Conservation (phyloP, 768 basidiomycete genomes). For the Dendrothele bispora region DNA sequence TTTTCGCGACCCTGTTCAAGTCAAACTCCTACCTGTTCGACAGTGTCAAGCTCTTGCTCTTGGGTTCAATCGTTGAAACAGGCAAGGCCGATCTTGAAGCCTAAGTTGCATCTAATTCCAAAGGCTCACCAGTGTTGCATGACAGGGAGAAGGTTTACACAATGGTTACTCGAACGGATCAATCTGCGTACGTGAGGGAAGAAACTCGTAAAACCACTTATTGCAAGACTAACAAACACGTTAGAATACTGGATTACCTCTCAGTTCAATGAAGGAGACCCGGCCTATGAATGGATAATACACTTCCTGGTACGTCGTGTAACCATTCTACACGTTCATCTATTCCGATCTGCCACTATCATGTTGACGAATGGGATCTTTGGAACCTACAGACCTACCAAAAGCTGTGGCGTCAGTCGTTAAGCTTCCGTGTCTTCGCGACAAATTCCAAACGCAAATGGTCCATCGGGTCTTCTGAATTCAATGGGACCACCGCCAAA, state of each 20-base stretch:
- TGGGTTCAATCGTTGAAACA: constrained; percentile 37
- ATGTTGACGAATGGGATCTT: too few relatives aligned
- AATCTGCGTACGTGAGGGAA: constrained; percentile 33
- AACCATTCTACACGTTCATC: background rate
- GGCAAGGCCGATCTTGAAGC: background rate
- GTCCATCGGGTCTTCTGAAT: too few relatives aligned
- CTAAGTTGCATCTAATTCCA: too few relatives aligned
- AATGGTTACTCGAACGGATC: constrained; percentile 38
- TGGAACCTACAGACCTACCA: constrained; percentile 42
- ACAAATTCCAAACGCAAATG: constrained; percentile 41
- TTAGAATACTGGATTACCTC: constrained; percentile 46
- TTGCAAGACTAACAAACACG: background rate
- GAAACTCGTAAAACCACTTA: too few relatives aligned
- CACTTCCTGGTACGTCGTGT: constrained; percentile 39
- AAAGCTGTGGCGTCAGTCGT: constrained; percentile 41
- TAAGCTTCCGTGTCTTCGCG: constrained; percentile 42
- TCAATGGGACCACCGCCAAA: too few relatives aligned
- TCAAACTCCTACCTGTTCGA: constrained; percentile 2
- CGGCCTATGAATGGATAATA: constrained; percentile 49
- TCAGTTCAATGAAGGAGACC: constrained; percentile 46
- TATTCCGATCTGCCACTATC: background rate
- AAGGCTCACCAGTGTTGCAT: background rate
- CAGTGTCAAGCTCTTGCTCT: constrained; percentile 16
- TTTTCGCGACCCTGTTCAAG: constrained; percentile 5
- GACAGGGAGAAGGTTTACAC: constrained; percentile 37